phyloP scores from a whole-genome alignment of 179 eudicot genomes.

The Carnegiea gigantea region DNA sequence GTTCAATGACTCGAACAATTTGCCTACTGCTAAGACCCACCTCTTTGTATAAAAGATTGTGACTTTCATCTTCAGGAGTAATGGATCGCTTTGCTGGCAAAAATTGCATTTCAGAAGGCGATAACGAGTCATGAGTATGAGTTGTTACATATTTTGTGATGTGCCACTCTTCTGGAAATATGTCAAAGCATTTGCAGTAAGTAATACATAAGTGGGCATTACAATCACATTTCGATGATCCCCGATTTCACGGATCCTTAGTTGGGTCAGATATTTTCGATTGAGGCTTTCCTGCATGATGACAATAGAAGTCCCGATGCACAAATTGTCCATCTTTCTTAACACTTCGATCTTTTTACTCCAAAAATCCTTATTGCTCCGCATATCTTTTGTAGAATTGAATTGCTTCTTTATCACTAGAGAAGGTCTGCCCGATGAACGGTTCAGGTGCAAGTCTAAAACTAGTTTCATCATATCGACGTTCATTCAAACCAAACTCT shows the following conservation, averaged over 20 bases:
- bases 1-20: constrained; percentile 18
- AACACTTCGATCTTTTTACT: not conserved
- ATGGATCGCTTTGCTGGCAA: constrained; percentile 4
- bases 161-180: constrained; percentile 8
- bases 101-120: not conserved
- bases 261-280: not conserved
- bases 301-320: not conserved
- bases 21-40: constrained; percentile 7
- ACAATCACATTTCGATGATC: constrained; percentile 4
- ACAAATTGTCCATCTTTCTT: not conserved
- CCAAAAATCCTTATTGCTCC: not conserved
- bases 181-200: not conserved
- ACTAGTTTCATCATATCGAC: too few relatives aligned
- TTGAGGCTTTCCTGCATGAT: not conserved
- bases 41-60: constrained; percentile 11
- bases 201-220: not conserved
- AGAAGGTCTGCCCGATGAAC: not conserved
- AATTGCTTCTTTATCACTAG: constrained; percentile 6
- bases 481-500: too few relatives aligned
- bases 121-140: constrained; percentile 15
- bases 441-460: not conserved
- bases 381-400: not conserved
- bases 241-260: not conserved
- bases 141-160: not conserved
- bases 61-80: not conserved